Percentiles rank a stretch among this genome's conserved stretches.
Conservation (phyloP, 1,284 basidiomycete genomes). For the Grifola frondosa region DNA sequence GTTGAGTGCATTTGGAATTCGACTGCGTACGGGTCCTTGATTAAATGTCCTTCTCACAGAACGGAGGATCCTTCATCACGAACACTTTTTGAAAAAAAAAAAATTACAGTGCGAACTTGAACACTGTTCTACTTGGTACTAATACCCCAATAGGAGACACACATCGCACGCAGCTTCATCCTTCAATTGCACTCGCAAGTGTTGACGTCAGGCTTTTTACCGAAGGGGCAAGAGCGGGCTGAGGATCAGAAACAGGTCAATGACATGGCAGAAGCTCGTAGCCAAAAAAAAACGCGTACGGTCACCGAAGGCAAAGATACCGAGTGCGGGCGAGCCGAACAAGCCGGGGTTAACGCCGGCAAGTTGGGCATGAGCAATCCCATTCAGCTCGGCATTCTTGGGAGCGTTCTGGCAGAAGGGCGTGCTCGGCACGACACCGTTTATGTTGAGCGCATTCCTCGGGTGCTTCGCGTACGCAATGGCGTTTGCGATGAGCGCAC, state of each 20-base stretch:
- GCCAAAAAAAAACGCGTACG: slow-evolving; percentile 17
- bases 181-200: slow-evolving; percentile 26
- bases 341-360: slow-evolving; percentile 29
- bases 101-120: too few species aligned
- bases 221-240: slow-evolving; percentile 30
- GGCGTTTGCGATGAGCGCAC: slow-evolving; percentile 42
- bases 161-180: too few species aligned
- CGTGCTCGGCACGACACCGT: slow-evolving; percentile 14
- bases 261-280: neutral
- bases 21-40: too few species aligned
- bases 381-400: slow-evolving; percentile 35
- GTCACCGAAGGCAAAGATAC: slow-evolving; percentile 28
- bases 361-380: slow-evolving; percentile 40
- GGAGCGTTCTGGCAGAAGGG: slow-evolving; percentile 39
- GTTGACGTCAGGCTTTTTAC: slow-evolving; percentile 25
- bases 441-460: slow-evolving; percentile 36
- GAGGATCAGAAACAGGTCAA: neutral
- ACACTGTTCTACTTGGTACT: too few species aligned
- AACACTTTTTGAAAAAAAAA: too few species aligned
- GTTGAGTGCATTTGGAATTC: too few species aligned
- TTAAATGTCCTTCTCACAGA: too few species aligned
- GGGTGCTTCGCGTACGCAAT: slow-evolving; percentile 41
- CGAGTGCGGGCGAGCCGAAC: slow-evolving; percentile 26
- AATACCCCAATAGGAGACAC: too few species aligned
- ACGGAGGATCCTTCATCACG: too few species aligned